Conservation (phyloP, 371 early-diverging fungal species). For the Mortierella sp. region DNA sequence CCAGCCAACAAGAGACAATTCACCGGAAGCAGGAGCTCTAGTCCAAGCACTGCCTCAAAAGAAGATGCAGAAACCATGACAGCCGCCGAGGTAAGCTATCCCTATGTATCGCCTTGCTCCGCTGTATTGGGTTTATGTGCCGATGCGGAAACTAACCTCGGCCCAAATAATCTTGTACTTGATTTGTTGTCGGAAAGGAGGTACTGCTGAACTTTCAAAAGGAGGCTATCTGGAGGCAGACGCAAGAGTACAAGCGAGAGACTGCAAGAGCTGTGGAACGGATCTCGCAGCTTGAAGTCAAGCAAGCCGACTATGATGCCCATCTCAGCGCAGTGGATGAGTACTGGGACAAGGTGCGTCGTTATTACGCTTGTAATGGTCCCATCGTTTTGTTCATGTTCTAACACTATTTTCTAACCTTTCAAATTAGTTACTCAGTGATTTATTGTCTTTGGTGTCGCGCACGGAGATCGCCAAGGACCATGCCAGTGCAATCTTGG, state of each 20-base stretch:
- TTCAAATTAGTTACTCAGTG: slow-evolving; percentile 35
- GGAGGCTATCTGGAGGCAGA: slow-evolving; percentile 83
- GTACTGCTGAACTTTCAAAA: slow-evolving; percentile 72
- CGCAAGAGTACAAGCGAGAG: slow-evolving; percentile 82
- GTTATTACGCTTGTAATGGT: background rate
- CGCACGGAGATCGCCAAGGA: slow-evolving; percentile 9
- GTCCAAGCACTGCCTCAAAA: slow-evolving; percentile 19
- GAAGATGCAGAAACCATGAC: slow-evolving; percentile 43
- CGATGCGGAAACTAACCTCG: background rate
- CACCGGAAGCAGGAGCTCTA: slow-evolving; percentile 27
- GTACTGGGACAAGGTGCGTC: slow-evolving; percentile 55
- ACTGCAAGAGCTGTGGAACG: slow-evolving; percentile 55
- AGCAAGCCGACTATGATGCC: slow-evolving; percentile 44
- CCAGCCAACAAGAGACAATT: slow-evolving; percentile 47
- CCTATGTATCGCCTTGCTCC: too few relatives aligned
- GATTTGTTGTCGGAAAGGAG: slow-evolving; percentile 16
- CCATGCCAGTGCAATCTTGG: background rate
- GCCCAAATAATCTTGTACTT: background rate
- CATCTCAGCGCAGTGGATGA: slow-evolving; percentile 26
- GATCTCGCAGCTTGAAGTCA: slow-evolving; percentile 53
- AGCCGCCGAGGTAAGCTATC: slow-evolving; percentile 37
- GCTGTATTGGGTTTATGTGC: background rate
- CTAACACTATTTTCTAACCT: background rate
- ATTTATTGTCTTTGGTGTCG: slow-evolving; percentile 28
- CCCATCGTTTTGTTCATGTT: background rate